These are phyloP conservation scores for Astrocystis sublimbata DNA, from an alignment of 495 filamentous ascomycete species.

Conservation along the genomic window DNA sequence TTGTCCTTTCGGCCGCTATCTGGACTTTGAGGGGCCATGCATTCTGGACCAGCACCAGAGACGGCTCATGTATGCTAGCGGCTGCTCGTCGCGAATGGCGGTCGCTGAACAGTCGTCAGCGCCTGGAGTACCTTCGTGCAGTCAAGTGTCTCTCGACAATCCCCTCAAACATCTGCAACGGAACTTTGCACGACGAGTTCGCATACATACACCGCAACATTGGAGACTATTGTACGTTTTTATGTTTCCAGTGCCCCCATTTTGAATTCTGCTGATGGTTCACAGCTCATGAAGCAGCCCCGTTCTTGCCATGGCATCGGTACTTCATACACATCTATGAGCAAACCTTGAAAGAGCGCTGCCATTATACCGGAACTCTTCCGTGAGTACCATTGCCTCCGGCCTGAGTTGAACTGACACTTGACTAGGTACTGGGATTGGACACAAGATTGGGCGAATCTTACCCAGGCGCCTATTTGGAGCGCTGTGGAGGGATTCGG, in stretches of 20 bases:
- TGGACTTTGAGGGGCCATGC: not conserved
- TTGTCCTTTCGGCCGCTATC: not conserved
- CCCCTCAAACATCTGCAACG: slow-evolving; percentile 1
- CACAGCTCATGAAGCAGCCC: slow-evolving; percentile 5
- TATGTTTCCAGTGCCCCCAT: not conserved
- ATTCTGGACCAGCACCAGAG: not conserved
- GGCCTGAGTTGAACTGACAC: not conserved
- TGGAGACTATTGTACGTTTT: slow-evolving; percentile 5
- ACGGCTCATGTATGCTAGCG: not conserved
- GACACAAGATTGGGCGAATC: not conserved
- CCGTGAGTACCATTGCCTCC: not conserved
- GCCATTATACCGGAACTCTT: slow-evolving; percentile 4
- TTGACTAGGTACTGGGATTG: not conserved
- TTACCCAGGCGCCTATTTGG: slow-evolving; percentile 1
- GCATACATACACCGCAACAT: slow-evolving; percentile 1
- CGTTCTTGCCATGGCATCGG: slow-evolving; percentile 69
- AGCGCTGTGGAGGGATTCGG: slow-evolving; percentile 1
- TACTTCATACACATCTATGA: slow-evolving; percentile 66
- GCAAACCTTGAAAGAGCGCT: slow-evolving; percentile 57
- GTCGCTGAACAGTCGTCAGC: not conserved
- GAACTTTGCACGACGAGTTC: slow-evolving; percentile 1
- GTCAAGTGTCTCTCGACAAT: slow-evolving; percentile 3
- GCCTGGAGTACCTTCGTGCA: slow-evolving; percentile 4
- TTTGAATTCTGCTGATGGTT: not conserved
- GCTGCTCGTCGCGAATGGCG: slow-evolving; percentile 7